phyloP scores from a whole-genome alignment of 768 basidiomycete genomes.

The Suillus placidus region DNA sequence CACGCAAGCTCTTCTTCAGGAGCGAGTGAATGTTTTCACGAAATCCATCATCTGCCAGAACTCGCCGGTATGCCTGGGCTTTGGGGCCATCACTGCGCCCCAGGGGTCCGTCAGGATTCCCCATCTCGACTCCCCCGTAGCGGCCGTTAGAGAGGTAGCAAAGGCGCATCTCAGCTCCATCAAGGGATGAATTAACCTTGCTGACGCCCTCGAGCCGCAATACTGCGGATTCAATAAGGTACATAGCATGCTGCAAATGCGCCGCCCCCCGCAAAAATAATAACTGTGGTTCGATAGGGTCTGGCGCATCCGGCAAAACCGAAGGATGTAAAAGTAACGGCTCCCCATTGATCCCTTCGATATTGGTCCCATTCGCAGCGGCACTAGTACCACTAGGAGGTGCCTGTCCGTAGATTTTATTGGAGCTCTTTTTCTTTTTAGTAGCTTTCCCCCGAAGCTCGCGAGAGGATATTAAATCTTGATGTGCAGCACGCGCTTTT shows the following conservation, averaged over 20 bases:
- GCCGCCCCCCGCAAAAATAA: conserved; percentile 84
- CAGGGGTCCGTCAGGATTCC: conserved; percentile 77
- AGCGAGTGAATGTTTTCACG: conserved; percentile 61
- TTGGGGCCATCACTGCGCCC: conserved; percentile 63
- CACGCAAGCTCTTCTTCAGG: conserved; percentile 76
- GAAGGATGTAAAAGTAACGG: conserved; percentile 67
- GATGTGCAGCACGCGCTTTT: conserved; percentile 61
- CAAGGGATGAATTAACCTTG: conserved; percentile 53
- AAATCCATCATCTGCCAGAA: conserved; percentile 56
- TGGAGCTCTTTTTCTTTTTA: conserved; percentile 57
- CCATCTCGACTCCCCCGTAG: conserved; percentile 87
- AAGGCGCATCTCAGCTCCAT: conserved; percentile 76
- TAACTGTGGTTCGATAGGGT: conserved; percentile 84
- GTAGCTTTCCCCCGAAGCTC: conserved; percentile 46
- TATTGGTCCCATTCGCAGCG: conserved; percentile 39
- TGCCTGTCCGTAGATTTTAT: conserved; percentile 62
- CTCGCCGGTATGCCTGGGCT: conserved; percentile 61
- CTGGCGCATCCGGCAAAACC: conserved; percentile 74
- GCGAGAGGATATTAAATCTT: conserved; percentile 41
- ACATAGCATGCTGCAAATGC: conserved; percentile 77
- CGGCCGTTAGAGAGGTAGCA: conserved; percentile 75
- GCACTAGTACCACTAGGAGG: conserved; percentile 68
- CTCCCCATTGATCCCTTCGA: conserved; percentile 54
- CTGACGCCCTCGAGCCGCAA: conserved; percentile 70
- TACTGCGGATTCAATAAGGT: conserved; percentile 72